Percentiles rank a stretch among this genome's conserved stretches.
Evolutionary conservation across 208 protist genomes (phyloP).

Genomic region (Leishmania gerbilli): DNA sequence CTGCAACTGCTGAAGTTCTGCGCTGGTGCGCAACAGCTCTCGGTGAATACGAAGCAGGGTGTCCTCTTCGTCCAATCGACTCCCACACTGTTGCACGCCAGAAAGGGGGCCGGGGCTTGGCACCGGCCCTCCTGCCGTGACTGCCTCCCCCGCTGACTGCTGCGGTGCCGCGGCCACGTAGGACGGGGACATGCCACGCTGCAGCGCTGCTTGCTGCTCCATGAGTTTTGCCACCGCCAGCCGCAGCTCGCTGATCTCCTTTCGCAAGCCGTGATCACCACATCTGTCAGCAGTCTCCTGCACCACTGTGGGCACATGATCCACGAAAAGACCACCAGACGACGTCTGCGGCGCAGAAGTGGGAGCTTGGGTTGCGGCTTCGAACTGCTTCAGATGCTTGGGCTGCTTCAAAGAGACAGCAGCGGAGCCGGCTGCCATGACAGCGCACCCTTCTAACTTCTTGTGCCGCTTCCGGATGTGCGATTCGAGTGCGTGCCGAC

Average conservation of each 20-base stretch:
- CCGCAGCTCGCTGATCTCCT: constrained; percentile 44
- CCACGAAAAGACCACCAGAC: neutral
- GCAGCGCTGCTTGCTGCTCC: constrained; percentile 30
- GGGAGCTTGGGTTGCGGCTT: neutral
- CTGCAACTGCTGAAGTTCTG: constrained; percentile 22
- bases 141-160: constrained; percentile 8
- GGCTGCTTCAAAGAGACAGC: constrained; percentile 13
- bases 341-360: neutral
- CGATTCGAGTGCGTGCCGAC: constrained; percentile 54
- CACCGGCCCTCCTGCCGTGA: neutral
- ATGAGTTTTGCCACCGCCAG: constrained; percentile 42
- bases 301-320: neutral
- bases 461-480: constrained; percentile 75
- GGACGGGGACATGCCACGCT: constrained; percentile 11
- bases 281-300: neutral
- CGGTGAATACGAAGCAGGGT: constrained; percentile 18
- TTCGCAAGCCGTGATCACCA: constrained; percentile 21
- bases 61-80: neutral
- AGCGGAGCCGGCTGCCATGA: constrained; percentile 36
- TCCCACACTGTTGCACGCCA: neutral
- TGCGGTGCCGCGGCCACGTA: constrained; percentile 20
- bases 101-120: constrained; percentile 10
- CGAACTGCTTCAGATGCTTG: neutral
- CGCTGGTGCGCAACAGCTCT: constrained; percentile 4
- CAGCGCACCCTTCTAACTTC: constrained; percentile 34